A percentile compares a stretch with the other conserved stretches of the same genome.
These are phyloP conservation scores for Colletotrichum sp. DNA, from an alignment of 2,329 filamentous ascomycete genomes.

Conservation along the genomic window DNA sequence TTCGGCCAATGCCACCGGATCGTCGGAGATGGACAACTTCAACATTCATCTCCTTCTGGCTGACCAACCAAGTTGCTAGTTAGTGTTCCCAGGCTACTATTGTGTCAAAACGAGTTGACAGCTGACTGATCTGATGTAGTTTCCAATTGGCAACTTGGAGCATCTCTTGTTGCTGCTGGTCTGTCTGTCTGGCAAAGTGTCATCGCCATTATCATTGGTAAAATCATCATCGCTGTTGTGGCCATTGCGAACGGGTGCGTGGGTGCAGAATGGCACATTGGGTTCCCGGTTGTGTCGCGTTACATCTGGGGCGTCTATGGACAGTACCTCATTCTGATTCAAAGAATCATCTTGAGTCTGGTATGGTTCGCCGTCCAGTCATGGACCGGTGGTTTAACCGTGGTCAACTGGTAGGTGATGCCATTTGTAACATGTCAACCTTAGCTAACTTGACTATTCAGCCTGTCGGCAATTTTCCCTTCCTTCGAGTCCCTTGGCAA, in stretches of 20 bases:
- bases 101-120: not conserved
- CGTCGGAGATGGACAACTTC: slow-evolving; percentile 16
- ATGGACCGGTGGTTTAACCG: slow-evolving; percentile 28
- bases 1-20: slow-evolving; percentile 16
- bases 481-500: slow-evolving; percentile 29
- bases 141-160: slow-evolving; percentile 14
- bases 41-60: slow-evolving; percentile 21
- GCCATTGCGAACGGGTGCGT: slow-evolving; percentile 12
- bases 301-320: slow-evolving; percentile 46
- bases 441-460: no score
- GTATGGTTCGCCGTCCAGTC: slow-evolving; percentile 44
- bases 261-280: slow-evolving; percentile 39
- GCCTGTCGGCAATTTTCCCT: slow-evolving; percentile 30
- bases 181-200: slow-evolving; percentile 18
- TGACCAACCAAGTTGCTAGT: slow-evolving; percentile 18
- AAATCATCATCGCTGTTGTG: slow-evolving; percentile 14
- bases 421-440: no score
- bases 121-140: not conserved
- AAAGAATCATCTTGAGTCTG: slow-evolving; percentile 42
- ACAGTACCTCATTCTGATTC: slow-evolving; percentile 39
- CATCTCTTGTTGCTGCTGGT: slow-evolving; percentile 5
- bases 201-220: slow-evolving; percentile 9
- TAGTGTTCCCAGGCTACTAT: not conserved
- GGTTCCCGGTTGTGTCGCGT: slow-evolving; percentile 45
- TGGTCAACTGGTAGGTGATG: slow-evolving; percentile 23